Conservation (phyloP, 805 yeast genomes). For the Teunomyces lycoperdinae region DNA sequence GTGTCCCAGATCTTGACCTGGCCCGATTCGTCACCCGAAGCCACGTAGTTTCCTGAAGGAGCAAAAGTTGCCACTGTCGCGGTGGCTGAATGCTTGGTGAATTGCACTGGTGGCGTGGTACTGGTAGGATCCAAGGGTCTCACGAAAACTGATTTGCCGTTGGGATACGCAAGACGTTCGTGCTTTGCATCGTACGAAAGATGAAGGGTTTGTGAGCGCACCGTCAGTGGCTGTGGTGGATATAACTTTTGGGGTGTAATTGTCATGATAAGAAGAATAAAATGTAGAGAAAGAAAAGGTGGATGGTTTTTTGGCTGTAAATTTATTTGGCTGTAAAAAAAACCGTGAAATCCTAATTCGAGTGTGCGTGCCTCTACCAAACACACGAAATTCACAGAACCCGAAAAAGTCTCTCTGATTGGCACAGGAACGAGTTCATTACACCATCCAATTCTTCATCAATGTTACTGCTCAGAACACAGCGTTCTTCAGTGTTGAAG, state of each 20-base stretch:
- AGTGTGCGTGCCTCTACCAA: not conserved
- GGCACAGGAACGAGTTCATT: not conserved
- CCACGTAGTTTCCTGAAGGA: constrained; percentile 86
- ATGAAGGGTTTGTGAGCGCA: constrained; percentile 66
- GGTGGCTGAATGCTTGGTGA: constrained; percentile 62
- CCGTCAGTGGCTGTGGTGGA: constrained; percentile 82
- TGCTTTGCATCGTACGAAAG: constrained; percentile 70
- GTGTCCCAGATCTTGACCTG: constrained; percentile 84
- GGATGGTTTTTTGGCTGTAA: not conserved
- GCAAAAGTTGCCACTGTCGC: constrained; percentile 86
- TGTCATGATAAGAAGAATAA: constrained; percentile 18
- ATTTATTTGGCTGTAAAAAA: not conserved
- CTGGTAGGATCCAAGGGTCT: constrained; percentile 58
- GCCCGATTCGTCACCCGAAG: constrained; percentile 92
- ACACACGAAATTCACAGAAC: not conserved
- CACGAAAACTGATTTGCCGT: constrained; percentile 76
- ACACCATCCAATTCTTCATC: not conserved
- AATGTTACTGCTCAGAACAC: constrained; percentile 3
- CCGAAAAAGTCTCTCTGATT: not conserved
- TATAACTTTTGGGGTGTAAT: constrained; percentile 33
- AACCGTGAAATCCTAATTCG: not conserved
- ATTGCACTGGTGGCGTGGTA: constrained; percentile 52
- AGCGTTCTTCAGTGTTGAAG: constrained; percentile 1
- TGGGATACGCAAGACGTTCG: constrained; percentile 74
- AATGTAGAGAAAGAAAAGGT: not conserved